Base-by-base conservation (phyloP, 495 filamentous ascomycete species). In the Parathielavia appendiculata region DNA sequence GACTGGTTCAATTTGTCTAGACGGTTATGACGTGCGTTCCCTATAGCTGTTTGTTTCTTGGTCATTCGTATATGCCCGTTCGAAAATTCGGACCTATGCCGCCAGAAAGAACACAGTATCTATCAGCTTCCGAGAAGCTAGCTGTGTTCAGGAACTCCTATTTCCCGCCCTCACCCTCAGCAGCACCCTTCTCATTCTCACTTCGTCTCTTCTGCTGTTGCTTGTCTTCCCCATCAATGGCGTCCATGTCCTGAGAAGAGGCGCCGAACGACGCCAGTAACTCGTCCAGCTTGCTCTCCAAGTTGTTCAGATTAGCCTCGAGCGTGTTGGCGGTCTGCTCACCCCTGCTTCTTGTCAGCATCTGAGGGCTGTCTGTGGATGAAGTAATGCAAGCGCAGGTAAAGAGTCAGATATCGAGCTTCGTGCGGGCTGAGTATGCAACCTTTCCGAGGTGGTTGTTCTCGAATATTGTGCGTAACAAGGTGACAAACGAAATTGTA, bases 271-370 rank as follows among this genome's bases (percentile, higher is more conserved):
- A 64, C 7, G 78, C 77, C 20, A 84, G 66, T 7, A 84, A 58
- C 48, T 71, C 75, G 54, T 84, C 80, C 39, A 84, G 75, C 63
- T 78, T 83, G 59, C 63, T 73, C 65, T 84, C 80, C 20, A 84
- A 61, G 36, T 46, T 76, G 9, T 73, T 72, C 55, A 84, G 64
- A 52, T 74, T 75, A n/a, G 75, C 69, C 64, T 84, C 81, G n/a
- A 84, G 68, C 52, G 72, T 73, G 12, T 75, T 61, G 26, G 81
- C 81, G 19, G 80, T 75, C 61, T 76, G 73, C 58, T 84, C 81
- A 58, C 80, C 81, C 67, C 81, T 83, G 53, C 51, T 50, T 54
- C 35, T 23, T 30, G 45, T 48, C n/a, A 48, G 45, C 45, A 4
- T 30, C 26, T 30, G 26, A 6, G 26, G 16, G 45, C 45, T 32